Conservation (phyloP, 2,329 filamentous ascomycete species). For the Talaromyces albobiverticillius region DNA sequence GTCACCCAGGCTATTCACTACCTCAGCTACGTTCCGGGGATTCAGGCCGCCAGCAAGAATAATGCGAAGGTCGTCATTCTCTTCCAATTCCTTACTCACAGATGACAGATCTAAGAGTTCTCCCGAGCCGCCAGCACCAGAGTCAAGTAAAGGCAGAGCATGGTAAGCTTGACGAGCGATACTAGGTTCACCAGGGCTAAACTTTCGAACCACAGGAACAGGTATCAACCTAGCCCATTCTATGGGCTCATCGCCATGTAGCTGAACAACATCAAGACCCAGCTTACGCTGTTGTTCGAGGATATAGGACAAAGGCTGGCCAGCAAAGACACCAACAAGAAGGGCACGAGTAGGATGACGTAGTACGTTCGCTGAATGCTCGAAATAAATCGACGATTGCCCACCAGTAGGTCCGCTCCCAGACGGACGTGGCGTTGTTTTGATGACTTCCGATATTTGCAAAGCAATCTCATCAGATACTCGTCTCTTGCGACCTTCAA, state of each 20-base stretch:
- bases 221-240: conserved; percentile 91
- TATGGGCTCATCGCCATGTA: conserved; percentile 87
- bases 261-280: conserved; percentile 81
- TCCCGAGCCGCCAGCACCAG: conserved; percentile 78
- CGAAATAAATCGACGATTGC: conserved; percentile 66
- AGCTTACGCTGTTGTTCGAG: conserved; percentile 74
- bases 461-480: conserved; percentile 75
- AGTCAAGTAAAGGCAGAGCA: conserved; percentile 78
- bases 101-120: conserved; percentile 69
- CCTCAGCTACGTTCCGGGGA: conserved; percentile 70
- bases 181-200: conserved; percentile 71
- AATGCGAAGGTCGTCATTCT: conserved; percentile 68
- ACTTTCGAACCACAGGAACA: conserved; percentile 85
- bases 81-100: conserved; percentile 64
- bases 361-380: conserved; percentile 49
- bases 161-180: conserved; percentile 77
- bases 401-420: conserved; percentile 16
- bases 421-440: conserved; percentile 42
- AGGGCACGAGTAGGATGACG: conserved; percentile 62
- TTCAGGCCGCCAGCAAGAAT: conserved; percentile 83
- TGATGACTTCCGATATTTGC: conserved; percentile 76
- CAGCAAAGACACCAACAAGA: conserved; percentile 89
- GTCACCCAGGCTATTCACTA: conserved; percentile 62
- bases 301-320: conserved; percentile 81
- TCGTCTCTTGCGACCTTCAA: conserved; percentile 74